Base-by-base conservation (phyloP, 179 eudicot species). In the Nepenthes alata region DNA sequence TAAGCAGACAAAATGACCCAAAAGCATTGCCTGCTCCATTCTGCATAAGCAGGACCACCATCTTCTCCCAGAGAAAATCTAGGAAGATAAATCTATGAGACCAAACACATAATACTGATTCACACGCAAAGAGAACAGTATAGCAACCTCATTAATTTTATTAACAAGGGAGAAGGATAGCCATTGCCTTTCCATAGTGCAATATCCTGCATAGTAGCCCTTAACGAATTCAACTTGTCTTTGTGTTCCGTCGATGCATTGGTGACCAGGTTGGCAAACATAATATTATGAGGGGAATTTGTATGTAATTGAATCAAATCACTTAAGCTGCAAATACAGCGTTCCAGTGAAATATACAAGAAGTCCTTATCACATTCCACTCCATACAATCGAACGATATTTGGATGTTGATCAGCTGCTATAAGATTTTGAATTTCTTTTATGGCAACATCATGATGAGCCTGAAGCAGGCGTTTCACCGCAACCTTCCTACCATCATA, bases 401-500 rank as follows among this genome's bases (percentile, higher is more conserved):
- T 91, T 53, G 85, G 84, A 71, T 91, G 98, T 25, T 67, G 74
- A 58, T 91, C 98, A 48, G 98, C 89, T 65, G 87, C 89, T 63
- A 89, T 83, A 61, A 91, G 95, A 67, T 91, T 82, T 64, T 84
- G 86, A 61, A 89, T 89, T 74, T 91, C 98, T 72, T 89, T 91
- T 11, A 75, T 71, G 50, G 96, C 96, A 69, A 91, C 80, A 55
- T 86, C 86, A 69, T 91, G 83, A 80, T 89, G 85, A 48, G 95
- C 81, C 69, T 78, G 83, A 63, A 91, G 91, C 78, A 91, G 79
- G 48, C 98, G 95, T 66, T 91, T 91, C 62, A 89, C 98, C 35
- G 98, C 98, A 67, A 89, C 98, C 36, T 74, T 72, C 52, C 98
- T 89, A 37, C 98, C 96, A 62, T 86, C 95, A 69, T 89, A 86